Evolutionary conservation across 352 stramenopile genomes (phyloP).

Genomic region (Globisporangium middletonii): DNA sequence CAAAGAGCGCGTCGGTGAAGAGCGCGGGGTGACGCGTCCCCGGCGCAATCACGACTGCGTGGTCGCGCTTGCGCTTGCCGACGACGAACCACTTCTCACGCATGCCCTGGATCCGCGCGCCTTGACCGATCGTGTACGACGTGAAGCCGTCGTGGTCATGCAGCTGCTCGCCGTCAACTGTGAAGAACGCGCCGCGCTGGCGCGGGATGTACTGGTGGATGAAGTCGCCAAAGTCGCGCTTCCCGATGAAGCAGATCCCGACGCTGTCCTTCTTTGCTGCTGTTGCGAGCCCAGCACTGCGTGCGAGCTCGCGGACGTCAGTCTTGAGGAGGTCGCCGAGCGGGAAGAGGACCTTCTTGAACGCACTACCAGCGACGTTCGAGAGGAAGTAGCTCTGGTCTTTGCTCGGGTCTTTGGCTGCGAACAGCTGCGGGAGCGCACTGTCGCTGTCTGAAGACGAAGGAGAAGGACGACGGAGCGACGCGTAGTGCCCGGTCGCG

Average conservation of each 20-base stretch:
- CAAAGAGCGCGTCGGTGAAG: constrained; percentile 83
- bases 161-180: constrained; percentile 51
- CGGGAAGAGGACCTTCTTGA: constrained; percentile 91
- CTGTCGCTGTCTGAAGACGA: constrained; percentile 6
- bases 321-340: constrained; percentile 91
- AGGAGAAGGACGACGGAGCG: constrained; percentile 32
- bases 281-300: constrained; percentile 73
- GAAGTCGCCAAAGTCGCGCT: constrained; percentile 90
- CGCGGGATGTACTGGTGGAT: constrained; percentile 89
- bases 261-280: constrained; percentile 94
- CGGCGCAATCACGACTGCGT: constrained; percentile 83
- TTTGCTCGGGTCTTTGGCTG: constrained; percentile 86
- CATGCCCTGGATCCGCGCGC: constrained; percentile 86
- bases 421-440: constrained; percentile 60
- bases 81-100: constrained; percentile 89
- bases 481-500: constrained; percentile 96
- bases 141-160: constrained; percentile 75
- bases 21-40: constrained; percentile 89
- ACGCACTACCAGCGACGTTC: constrained; percentile 61
- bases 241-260: constrained; percentile 99
- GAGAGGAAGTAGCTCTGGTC: constrained; percentile 98
- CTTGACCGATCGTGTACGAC: constrained; percentile 93
- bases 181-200: constrained; percentile 77
- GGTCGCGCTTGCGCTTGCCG: constrained; percentile 61
- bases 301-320: constrained; percentile 89